A percentile compares a stretch with the other conserved stretches of the same genome.
phyloP scores from a whole-genome alignment of 306 rosid genomes.

The Hippophae tibetana region DNA sequence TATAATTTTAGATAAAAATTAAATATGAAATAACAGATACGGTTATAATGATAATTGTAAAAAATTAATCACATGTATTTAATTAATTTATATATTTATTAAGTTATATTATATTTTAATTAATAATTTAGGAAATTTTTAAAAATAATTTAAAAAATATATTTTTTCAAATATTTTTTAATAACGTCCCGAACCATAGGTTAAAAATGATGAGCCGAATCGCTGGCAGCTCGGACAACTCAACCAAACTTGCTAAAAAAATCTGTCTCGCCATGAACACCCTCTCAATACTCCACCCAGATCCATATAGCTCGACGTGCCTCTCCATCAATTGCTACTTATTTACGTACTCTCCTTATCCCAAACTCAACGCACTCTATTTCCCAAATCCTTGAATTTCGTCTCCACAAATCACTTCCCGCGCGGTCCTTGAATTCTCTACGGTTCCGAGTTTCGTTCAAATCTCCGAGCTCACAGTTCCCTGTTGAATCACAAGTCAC shows the following conservation, averaged over 20 bases:
- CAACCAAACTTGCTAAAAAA: conserved; percentile 8
- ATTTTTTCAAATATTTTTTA: too few species aligned
- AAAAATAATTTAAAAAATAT: too few species aligned
- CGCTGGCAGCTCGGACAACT: not conserved
- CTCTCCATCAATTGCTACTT: conserved; percentile 1
- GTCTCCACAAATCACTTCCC: conserved; percentile 20
- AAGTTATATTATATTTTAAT: too few species aligned
- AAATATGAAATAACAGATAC: too few species aligned
- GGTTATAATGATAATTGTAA: too few species aligned
- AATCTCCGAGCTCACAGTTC: conserved; percentile 37
- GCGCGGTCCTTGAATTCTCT: conserved; percentile 7
- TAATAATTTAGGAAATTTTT: too few species aligned
- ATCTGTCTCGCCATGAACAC: conserved; percentile 76
- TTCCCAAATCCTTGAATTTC: conserved; percentile 23
- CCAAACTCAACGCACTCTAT: conserved; percentile 12
- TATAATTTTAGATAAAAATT: too few species aligned
- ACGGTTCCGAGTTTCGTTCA: conserved; percentile 32
- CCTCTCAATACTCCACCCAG: conserved; percentile 17
- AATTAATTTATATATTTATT: too few species aligned
- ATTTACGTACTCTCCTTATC: not conserved
- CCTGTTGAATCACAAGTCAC: conserved; percentile 31
- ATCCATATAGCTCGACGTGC: conserved; percentile 15
- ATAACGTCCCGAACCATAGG: too few species aligned
- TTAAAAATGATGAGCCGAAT: not conserved
- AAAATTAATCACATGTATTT: too few species aligned